Base-by-base conservation (phyloP, 768 basidiomycete species). In the Chlorophyllum brunneum region DNA sequence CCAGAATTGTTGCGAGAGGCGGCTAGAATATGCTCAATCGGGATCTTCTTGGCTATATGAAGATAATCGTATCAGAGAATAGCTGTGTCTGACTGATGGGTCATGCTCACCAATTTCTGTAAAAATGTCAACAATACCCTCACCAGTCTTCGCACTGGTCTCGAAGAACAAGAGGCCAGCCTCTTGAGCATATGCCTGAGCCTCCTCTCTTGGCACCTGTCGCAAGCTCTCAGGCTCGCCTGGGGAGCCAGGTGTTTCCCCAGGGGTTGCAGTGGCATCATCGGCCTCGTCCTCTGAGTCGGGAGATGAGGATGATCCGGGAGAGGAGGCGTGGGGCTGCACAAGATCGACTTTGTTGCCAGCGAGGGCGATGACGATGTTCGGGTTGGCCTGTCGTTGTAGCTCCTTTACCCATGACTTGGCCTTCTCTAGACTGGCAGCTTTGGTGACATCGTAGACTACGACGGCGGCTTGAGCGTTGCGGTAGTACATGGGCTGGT, bases 361-460 rank as follows among this genome's bases (percentile, higher is more conserved):
- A 9, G 92, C 93, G 46, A 99, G 84, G 5, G 95, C 95, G 62
- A 99, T 98, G 65, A 99, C 95, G 64, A 98, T 98, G 67, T 98
- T 98, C 30, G 95, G 95, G 67, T 98, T 97, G 20, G 97, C 97
- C 65, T 99, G 97, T 58, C 97, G 84, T 67, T 99, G 97, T 20
- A 99, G 79, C 70, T 99, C 97, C 74, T 97, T 98, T 54, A 99
- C 94, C 97, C 97, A 99, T 26, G 95, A 93, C 76, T 98, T 98
- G 49, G 97, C 97, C 69, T 98, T 98, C 69, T 98, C 95, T 54
- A 99, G 78, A 63, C 93, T 95, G 52, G 88, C 81, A 39, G 92
- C 89, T 70, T 98, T 97, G 44, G 95, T 98, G 51, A 98, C 85
- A 66, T 98, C 97, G 68, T 98, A 98, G 16, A 98, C 95, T 7